phyloP scores from a whole-genome alignment of 2,329 filamentous ascomycete species.

The Aspergillus sp. region DNA sequence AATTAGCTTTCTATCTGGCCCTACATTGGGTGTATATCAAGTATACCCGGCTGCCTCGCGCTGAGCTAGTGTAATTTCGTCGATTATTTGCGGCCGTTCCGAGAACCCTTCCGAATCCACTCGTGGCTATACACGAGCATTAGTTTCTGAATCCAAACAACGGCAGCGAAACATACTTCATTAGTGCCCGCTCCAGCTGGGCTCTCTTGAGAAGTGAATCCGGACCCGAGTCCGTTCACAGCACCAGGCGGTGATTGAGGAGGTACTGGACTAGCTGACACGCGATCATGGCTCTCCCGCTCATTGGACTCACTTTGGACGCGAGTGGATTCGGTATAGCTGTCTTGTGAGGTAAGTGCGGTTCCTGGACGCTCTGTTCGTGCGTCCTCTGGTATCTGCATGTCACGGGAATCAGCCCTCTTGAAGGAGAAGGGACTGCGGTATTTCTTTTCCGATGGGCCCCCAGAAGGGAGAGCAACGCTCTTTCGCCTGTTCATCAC shows the following conservation, averaged over 20 bases:
- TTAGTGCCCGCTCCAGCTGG: conserved; percentile 27
- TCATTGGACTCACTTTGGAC: conserved; percentile 34
- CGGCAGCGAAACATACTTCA: conserved; percentile 24
- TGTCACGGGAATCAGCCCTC: conserved; percentile 45
- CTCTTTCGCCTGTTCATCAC: conserved; percentile 54
- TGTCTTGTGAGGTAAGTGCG: conserved; percentile 33
- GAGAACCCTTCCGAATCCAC: conserved; percentile 48
- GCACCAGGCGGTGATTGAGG: conserved; percentile 24
- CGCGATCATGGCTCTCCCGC: conserved; percentile 23
- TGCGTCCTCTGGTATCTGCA: conserved; percentile 43
- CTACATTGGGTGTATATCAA: conserved; percentile 31
- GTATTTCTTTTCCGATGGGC: conserved; percentile 45
- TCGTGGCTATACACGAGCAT: conserved; percentile 28
- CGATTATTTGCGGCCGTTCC: conserved; percentile 45
- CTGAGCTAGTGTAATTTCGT: conserved; percentile 51
- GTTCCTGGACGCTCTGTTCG: conserved; percentile 39
- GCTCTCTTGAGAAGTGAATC: conserved; percentile 19
- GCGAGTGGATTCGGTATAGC: conserved; percentile 26
- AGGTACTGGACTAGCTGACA: conserved; percentile 27
- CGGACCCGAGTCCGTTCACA: conserved; percentile 33
- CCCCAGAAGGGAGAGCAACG: conserved; percentile 40
- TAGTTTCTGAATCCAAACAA: conserved; percentile 1
- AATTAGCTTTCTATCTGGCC: conserved; percentile 35
- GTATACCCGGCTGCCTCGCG: conserved; percentile 49
- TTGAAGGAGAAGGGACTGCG: conserved; percentile 50